Base-by-base conservation (phyloP, 805 yeast genomes). In the Candida silvicultrix region DNA sequence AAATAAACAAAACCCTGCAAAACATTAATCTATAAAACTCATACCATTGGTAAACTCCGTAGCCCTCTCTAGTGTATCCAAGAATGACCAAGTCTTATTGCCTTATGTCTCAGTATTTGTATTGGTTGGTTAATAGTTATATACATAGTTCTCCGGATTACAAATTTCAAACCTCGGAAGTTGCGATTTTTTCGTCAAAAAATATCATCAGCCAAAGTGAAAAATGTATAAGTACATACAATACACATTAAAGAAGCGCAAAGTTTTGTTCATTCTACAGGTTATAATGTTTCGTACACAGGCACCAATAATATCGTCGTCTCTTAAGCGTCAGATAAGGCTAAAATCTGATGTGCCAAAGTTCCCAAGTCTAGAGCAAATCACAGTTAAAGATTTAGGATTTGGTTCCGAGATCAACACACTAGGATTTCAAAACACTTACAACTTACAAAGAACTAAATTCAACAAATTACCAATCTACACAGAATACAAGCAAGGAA, bases 401-500 rank as follows among this genome's bases (percentile, higher is more conserved):
- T 45, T 48, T 42, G 48, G 45, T 20, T 45, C 49, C 42, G 60
- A 54, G 12, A 41, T 42, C 10, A 46, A 38, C 37, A 15, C 53
- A 15, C 61, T 62, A 46, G 67, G 63, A 8, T 55, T 55, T 40
- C 59, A 58, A 7, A 21, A 21, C 3, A 55, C 58, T 2, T 70
- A 70, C 52, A 62, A 53, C 46, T 53, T 70, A 12, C 59, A 56
- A 38, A 80, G 84, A 61, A 73, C 87, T 8, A 65, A 74, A 15
- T 71, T 68, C 41, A 89, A 92, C 5, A 80, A 84, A 59, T 70
- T 89, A 60, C 96, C 96, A n/a, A 85, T 89, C 1, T 89, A 89
- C 66, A 71, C 76, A 44, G 88, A 85, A 50, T 64, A 72, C 50
- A 86, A 81, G 60, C 77, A 79, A 49, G 78, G 81, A 21, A 81